Conservation (phyloP, 169 alveolate genomes). For the Cryptosporidium xiaoi region DNA sequence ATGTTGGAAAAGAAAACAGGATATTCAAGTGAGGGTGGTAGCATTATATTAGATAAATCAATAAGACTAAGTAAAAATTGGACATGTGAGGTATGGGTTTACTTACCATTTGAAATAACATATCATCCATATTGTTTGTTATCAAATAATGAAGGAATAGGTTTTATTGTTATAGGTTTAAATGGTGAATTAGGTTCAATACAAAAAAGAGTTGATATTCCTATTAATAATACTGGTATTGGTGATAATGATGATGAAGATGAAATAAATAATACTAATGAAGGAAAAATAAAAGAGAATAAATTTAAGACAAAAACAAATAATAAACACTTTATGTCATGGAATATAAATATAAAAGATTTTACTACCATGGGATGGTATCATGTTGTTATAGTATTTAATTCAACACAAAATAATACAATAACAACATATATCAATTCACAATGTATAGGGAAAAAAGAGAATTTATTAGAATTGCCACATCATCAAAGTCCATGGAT, state of each 20-base stretch:
- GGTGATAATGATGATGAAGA: neutral
- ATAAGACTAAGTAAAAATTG: slow-evolving; percentile 65
- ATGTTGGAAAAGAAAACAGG: slow-evolving; percentile 66
- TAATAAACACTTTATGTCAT: slow-evolving; percentile 40
- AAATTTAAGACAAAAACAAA: slow-evolving; percentile 11
- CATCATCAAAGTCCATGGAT: slow-evolving; percentile 75
- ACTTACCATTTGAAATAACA: slow-evolving; percentile 64
- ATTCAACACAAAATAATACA: slow-evolving; percentile 62
- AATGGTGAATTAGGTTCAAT: slow-evolving; percentile 72
- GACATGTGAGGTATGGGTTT: slow-evolving; percentile 72
- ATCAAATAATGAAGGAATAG: slow-evolving; percentile 51
- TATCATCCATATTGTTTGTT: slow-evolving; percentile 72
- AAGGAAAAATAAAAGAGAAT: neutral
- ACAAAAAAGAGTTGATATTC: slow-evolving; percentile 29
- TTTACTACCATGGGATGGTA: slow-evolving; percentile 44
- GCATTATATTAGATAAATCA: slow-evolving; percentile 36
- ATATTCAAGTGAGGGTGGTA: slow-evolving; percentile 69
- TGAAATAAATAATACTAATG: neutral
- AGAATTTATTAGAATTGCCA: slow-evolving; percentile 41
- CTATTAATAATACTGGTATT: neutral
- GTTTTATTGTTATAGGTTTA: slow-evolving; percentile 68
- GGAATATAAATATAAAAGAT: slow-evolving; percentile 66
- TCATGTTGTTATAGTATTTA: slow-evolving; percentile 57
- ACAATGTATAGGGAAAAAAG: slow-evolving; percentile 67
- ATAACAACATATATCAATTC: slow-evolving; percentile 57